Evolutionary conservation across 1,139 yeast genomes (phyloP).

Genomic region (Kodamaea ohmeri): DNA sequence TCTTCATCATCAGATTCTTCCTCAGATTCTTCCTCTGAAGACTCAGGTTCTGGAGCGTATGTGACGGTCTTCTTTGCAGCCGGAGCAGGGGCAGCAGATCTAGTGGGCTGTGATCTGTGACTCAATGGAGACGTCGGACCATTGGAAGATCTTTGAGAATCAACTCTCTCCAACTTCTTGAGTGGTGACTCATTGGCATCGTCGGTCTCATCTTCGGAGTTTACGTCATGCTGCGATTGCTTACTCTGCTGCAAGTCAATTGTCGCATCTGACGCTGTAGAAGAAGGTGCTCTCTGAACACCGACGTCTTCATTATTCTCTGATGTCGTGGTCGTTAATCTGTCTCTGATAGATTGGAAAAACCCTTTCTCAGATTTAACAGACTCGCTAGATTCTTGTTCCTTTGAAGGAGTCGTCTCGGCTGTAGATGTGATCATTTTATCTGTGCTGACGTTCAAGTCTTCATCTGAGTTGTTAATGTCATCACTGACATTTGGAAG

Average conservation of each 20-base stretch:
- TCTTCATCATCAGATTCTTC: constrained; percentile 17
- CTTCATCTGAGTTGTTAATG: constrained; percentile 15
- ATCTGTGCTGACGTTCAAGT: constrained; percentile 18
- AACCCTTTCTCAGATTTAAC: constrained; percentile 15
- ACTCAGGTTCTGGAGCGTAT: constrained; percentile 13
- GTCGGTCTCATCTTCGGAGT: constrained; percentile 9
- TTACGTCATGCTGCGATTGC: constrained; percentile 6
- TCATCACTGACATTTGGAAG: constrained; percentile 11
- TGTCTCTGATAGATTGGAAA: constrained; percentile 21
- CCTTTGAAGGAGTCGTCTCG: constrained; percentile 33
- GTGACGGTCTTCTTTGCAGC: constrained; percentile 15
- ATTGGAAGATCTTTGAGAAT: constrained; percentile 4
- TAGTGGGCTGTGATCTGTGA: constrained; percentile 3
- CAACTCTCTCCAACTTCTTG: constrained; percentile 10
- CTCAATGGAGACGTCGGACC: constrained; percentile 9
- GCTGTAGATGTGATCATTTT: constrained; percentile 25
- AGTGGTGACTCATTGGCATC: constrained; percentile 8
- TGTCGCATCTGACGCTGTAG: constrained; percentile 24
- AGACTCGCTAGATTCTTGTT: constrained; percentile 18
- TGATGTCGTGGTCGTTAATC: constrained; percentile 17
- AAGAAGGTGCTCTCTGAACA: constrained; percentile 15
- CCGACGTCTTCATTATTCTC: constrained; percentile 9
- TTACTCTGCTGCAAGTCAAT: constrained; percentile 15
- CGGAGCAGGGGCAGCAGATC: background rate
- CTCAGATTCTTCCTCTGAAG: constrained; percentile 11